Base-by-base conservation (phyloP, 768 basidiomycete genomes). In the Imleria badia region DNA sequence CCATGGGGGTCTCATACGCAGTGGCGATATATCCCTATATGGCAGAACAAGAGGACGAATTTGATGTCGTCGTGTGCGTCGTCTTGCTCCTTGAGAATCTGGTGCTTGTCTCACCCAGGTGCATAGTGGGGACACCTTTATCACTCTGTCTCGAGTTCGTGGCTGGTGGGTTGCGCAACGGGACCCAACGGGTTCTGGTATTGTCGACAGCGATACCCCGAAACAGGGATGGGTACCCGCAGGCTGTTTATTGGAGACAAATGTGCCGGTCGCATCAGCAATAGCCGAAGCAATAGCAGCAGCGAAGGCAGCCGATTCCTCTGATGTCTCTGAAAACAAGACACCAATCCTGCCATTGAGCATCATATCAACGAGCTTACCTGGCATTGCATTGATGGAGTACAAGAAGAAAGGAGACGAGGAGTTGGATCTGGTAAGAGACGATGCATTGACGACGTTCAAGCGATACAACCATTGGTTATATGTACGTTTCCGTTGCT, bases 141-240 rank as follows among this genome's bases (percentile, higher is more conserved):
- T 96, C 58, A 95, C 97, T 59, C 75, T 94, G 38, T 91, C 91
- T 50, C 85, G 95, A 49, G 88, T 94, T n/a, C 87, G 95, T 51
- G 96, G 97, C 1, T 99, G 97, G 97, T 99, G 96, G 94, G 91
- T 98, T 33, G 97, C 98, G 5, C 95, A 98, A 67, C 86, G 91
- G 33, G 97, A 99, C 71, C 89, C 89, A 30, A 85, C 83, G 34
- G 94, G 94, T 6, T 81, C 86, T 3, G 92, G 94, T 11, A 71
- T 85, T 20, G 85, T 92, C 29, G 88, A 87, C 64, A 77, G 85
- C 15, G 91, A 94, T 58, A 78, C 85, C 26, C 76, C 80, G 39
- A 89, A 89, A 68, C 93, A 94, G 65, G 94, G 94, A 51, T 98
- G 96, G 96, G 95, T 99, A 3, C 96, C 96, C 38, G 95, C 96